Evolutionary conservation across 2,329 filamentous ascomycete species (phyloP).

Genomic region (Penicillium sp.): DNA sequence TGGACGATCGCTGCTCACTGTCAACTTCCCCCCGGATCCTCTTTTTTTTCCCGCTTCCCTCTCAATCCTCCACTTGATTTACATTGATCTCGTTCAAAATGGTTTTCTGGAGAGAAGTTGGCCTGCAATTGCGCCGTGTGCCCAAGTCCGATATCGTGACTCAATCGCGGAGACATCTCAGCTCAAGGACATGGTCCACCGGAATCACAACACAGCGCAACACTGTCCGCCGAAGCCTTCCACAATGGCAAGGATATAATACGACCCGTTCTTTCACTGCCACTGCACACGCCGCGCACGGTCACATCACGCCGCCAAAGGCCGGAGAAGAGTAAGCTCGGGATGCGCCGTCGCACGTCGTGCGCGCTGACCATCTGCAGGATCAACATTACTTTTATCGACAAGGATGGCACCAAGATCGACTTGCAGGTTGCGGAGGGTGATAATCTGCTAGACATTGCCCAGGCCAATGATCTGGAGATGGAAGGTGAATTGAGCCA

Average conservation of each 20-base stretch:
- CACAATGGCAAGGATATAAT: constrained; percentile 27
- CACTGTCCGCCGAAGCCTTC: constrained; percentile 12
- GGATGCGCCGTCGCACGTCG: neutral
- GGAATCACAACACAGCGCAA: constrained; percentile 16
- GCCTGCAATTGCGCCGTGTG: constrained; percentile 46
- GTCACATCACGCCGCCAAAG: constrained; percentile 80
- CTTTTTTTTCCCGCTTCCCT: constrained; percentile 16
- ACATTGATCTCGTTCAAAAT: constrained; percentile 23
- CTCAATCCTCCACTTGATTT: constrained; percentile 5
- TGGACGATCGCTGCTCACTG: constrained; percentile 20
- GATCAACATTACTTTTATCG: constrained; percentile 86
- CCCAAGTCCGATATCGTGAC: constrained; percentile 53
- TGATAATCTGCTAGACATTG: constrained; percentile 93
- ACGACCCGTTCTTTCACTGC: constrained; percentile 63
- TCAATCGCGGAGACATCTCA: constrained; percentile 33
- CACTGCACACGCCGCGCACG: constrained; percentile 65
- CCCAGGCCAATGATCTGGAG: constrained; percentile 90
- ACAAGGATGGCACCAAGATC: constrained; percentile 78
- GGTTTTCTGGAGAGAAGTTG: constrained; percentile 37
- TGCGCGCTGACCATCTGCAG: constrained; percentile 47
- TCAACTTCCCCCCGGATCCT: constrained; percentile 24
- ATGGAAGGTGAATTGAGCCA: constrained; percentile 73
- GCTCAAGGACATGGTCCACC: constrained; percentile 22
- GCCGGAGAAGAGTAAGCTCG: constrained; percentile 81
- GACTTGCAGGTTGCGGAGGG: constrained; percentile 80